Evolutionary conservation across 2,329 filamentous ascomycete genomes (phyloP).

Genomic region (Tothia fuscella): DNA sequence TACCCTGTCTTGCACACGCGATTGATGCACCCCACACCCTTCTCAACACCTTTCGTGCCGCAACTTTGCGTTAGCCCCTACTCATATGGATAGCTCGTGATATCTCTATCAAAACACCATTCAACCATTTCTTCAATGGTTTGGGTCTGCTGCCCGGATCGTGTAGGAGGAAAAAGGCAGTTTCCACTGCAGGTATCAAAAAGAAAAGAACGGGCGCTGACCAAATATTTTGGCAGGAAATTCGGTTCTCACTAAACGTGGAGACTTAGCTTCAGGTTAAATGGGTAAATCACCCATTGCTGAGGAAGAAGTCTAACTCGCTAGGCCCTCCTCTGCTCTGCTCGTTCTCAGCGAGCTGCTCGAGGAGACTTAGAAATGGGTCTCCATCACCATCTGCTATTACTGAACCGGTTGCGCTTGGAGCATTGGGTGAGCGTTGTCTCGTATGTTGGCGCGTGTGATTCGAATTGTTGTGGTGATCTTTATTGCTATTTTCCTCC

Average conservation of each 20-base stretch:
- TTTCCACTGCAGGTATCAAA: too few species aligned
- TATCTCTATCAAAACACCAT: too few species aligned
- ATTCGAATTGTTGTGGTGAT: conserved; percentile 20
- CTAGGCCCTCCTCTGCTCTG: conserved; percentile 54
- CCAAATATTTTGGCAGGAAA: too few species aligned
- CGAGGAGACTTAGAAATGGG: conserved; percentile 65
- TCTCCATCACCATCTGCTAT: conserved; percentile 49
- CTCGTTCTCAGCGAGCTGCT: conserved; percentile 76
- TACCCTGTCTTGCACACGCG: too few species aligned
- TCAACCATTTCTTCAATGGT: too few species aligned
- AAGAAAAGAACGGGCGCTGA: too few species aligned
- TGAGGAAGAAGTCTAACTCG: conserved; percentile 68
- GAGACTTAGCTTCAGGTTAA: neutral
- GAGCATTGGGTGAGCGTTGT: neutral
- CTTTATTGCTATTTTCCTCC: conserved; percentile 9
- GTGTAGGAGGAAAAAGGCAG: too few species aligned
- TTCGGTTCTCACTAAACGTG: too few species aligned
- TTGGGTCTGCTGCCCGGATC: neutral
- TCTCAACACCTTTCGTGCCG: too few species aligned
- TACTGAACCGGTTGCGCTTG: neutral
- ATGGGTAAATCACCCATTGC: neutral
- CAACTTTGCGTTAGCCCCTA: too few species aligned
- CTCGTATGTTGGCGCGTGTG: conserved; percentile 33
- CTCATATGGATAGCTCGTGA: too few species aligned
- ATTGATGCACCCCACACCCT: too few species aligned